phyloP scores from a whole-genome alignment of 768 basidiomycete species.

The Russula sp. region DNA sequence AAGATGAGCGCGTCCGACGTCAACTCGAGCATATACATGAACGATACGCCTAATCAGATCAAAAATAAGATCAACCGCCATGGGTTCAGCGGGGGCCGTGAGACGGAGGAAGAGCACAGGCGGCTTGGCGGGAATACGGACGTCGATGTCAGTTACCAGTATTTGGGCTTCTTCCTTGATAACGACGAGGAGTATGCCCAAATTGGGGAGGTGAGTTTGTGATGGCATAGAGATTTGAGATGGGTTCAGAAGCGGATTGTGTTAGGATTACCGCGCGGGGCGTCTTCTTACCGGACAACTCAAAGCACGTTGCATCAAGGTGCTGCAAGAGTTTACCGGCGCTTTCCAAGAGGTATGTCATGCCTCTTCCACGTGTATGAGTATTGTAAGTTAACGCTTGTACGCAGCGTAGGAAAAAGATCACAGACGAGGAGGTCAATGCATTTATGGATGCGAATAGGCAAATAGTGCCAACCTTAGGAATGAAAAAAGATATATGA shows the following conservation, averaged over 20 bases:
- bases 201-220: slow-evolving; percentile 63
- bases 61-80: slow-evolving; percentile 97
- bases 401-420: slow-evolving; percentile 66
- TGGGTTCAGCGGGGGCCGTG: slow-evolving; percentile 93
- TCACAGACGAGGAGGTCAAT: slow-evolving; percentile 74
- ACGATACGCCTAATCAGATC: slow-evolving; percentile 86
- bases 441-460: slow-evolving; percentile 79
- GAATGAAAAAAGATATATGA: slow-evolving; percentile 35
- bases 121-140: slow-evolving; percentile 87
- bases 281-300: slow-evolving; percentile 84
- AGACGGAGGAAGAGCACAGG: slow-evolving; percentile 94
- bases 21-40: slow-evolving; percentile 96
- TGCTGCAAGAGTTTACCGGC: slow-evolving; percentile 78
- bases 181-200: slow-evolving; percentile 84
- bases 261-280: slow-evolving; percentile 89
- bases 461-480: slow-evolving; percentile 61
- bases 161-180: slow-evolving; percentile 91
- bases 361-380: slow-evolving; percentile 1
- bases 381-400: slow-evolving; percentile 14
- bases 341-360: slow-evolving; percentile 75
- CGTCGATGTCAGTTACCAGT: slow-evolving; percentile 95
- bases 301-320: slow-evolving; percentile 81
- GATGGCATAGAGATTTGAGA: background rate
- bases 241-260: background rate
- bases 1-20: slow-evolving; percentile 98